Conservation (phyloP, 2,329 filamentous ascomycete genomes). For the Hypoxylon sp. region DNA sequence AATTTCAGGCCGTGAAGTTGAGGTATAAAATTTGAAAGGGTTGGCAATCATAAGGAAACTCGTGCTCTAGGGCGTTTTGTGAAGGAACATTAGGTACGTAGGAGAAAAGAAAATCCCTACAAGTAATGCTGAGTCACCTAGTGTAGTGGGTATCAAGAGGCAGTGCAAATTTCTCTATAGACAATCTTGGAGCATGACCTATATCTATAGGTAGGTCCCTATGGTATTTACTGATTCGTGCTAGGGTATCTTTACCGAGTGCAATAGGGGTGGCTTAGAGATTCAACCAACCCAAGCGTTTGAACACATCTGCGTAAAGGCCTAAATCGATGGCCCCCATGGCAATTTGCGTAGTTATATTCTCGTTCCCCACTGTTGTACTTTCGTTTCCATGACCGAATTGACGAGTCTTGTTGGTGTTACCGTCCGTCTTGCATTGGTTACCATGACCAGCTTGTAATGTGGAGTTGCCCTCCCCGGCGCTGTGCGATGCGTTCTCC, state of each 20-base stretch:
- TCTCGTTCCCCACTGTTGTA: slow-evolving; percentile 12
- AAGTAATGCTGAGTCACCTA: too few species aligned
- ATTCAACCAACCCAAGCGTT: background rate
- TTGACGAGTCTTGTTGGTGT: slow-evolving; percentile 21
- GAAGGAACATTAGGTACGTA: too few species aligned
- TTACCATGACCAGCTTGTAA: slow-evolving; percentile 23
- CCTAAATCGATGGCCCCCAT: background rate
- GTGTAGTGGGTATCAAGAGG: too few species aligned
- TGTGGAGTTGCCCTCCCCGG: slow-evolving; percentile 9
- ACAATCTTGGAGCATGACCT: background rate
- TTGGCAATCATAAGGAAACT: too few species aligned
- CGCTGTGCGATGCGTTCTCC: slow-evolving; percentile 2
- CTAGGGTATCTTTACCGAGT: background rate
- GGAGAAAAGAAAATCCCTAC: too few species aligned
- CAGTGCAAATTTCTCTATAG: too few species aligned
- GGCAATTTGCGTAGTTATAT: slow-evolving; percentile 15
- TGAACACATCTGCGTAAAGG: background rate
- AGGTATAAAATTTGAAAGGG: too few species aligned
- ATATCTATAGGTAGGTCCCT: background rate
- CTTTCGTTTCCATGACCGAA: slow-evolving; percentile 21
- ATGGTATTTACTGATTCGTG: background rate
- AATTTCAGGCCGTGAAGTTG: too few species aligned
- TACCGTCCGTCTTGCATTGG: slow-evolving; percentile 7
- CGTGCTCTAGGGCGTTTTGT: too few species aligned
- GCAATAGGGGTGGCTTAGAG: background rate